These are phyloP conservation scores for Beauveria sp. DNA, from an alignment of 2,329 filamentous ascomycete species.

Conservation along the genomic window DNA sequence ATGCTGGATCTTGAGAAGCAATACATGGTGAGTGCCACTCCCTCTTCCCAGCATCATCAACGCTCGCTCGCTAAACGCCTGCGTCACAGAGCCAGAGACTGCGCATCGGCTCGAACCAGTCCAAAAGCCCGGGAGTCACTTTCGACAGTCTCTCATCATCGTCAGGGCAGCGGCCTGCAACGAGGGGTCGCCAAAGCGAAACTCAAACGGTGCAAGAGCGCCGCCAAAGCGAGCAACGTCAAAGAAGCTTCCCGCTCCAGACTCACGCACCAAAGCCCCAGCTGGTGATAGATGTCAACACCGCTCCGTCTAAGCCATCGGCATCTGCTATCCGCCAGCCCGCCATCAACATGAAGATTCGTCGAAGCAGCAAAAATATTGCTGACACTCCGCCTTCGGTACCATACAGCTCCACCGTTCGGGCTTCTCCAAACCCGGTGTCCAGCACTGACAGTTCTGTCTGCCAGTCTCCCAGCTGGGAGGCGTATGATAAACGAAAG, in stretches of 20 bases:
- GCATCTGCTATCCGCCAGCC: neutral
- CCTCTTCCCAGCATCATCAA: neutral
- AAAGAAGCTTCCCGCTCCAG: conserved; percentile 8
- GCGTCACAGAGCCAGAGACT: conserved; percentile 7
- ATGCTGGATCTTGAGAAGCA: conserved; percentile 54
- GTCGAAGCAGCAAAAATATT: neutral
- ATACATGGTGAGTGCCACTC: conserved; percentile 42
- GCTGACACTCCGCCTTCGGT: conserved; percentile 2
- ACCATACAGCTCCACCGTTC: conserved; percentile 8
- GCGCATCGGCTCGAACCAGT: neutral
- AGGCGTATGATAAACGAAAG: conserved; percentile 45
- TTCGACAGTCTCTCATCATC: neutral
- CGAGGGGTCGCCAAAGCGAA: neutral
- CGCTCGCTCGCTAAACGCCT: neutral
- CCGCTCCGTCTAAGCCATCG: neutral
- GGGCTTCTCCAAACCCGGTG: neutral
- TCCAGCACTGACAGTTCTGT: conserved; percentile 28
- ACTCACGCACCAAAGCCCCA: neutral
- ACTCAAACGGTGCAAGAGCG: conserved; percentile 5
- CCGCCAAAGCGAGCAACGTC: neutral
- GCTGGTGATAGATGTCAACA: conserved; percentile 11
- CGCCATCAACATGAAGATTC: conserved; percentile 4
- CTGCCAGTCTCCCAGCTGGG: conserved; percentile 57
- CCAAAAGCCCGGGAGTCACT: neutral
- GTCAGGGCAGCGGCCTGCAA: neutral